Base-by-base conservation (phyloP, 495 filamentous ascomycete species). In the Talaromyces adpressus region DNA sequence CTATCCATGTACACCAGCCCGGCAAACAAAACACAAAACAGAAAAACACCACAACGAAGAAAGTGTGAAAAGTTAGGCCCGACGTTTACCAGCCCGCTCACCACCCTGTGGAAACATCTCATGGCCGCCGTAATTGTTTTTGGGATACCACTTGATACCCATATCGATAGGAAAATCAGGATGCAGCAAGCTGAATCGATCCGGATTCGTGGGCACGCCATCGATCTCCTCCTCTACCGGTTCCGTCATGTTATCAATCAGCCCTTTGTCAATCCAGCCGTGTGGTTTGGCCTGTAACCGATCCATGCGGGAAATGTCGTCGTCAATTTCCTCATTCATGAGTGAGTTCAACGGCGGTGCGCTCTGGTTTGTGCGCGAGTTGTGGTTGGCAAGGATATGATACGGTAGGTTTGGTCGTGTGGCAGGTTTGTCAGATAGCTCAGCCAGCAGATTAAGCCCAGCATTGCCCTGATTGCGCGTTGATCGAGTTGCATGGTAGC, bases 401-500 rank as follows among this genome's bases (percentile, higher is more conserved):
- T 88, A 87, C 3, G 87, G 87, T 39, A 89, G 78, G 62, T 84
- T 86, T 4, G 87, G 84, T 14, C 82, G 82, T 0, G 84, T 82
- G n/a, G 85, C 77, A 58, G 83, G 81, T 59, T 89, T 84, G 63
- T 87, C 87, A 16, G 84, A 80, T 16, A 90, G 73, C 30, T 84
- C 84, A 59, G 88, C 85, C 63, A 90, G 77, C 41, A 86, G 82
- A 47, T 79, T 76, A 49, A 88, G 79, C 56, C 83, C 84, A 51
- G 78, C 80, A 61, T 82, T 81, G 45, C 79, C 85, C 22, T 75
- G 77, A 12, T 79, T 82, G 34, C 87, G 82, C 4, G 86, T 90
- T 57, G 88, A 91, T 12, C 89, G 85, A 11, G 89, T 92, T 16
- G 86, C 84, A 66, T 92, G 89, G 71, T 76, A 77, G 29, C 81